Evolutionary conservation across 139 green algal species (phyloP), one percentile per base, ranked within the genome.

Genomic region (Chlamydomonas schloesseri): DNA sequence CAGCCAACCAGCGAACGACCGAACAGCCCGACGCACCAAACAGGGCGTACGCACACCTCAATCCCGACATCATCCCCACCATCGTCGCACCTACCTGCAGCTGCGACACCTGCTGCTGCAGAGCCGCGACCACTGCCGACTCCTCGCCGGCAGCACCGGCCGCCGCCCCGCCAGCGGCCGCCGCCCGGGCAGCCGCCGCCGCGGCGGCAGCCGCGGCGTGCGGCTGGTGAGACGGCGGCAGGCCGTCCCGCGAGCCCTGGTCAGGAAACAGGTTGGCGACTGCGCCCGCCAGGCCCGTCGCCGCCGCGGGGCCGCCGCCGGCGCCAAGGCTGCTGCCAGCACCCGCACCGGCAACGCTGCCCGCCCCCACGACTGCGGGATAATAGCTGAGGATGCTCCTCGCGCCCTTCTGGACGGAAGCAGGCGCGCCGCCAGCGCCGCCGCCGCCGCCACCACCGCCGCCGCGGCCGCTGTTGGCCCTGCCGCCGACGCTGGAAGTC

Each of bases 221-320:
- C n/a, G n/a, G n/a, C n/a, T n/a, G n/a, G n/a, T n/a, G n/a, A n/a
- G n/a, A 50, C 31, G 24, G 15, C 65, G 67, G 36, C 71, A 65
- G n/a, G 33, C 82, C 55, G 37, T 85, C 79, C 21, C 82, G 10
- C 20, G 82, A 87, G 82, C 31, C 65, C 70, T 80, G 65, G 58
- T 87, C 82, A 8, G 24, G 57, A 2, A 67, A 11, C 60, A 67
- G 60, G 42, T 50, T 50, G 6, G 42, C 42, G 6, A 50, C 42
- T 21, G 55, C 65, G 1, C 55, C 11, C 8, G 29, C 15, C 33
- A 50, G 33, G 31, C 31, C 20, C 33, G 58, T 15, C 62, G 29
- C 29, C 78, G 78, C 55, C 24, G 8, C n/a, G n/a, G n/a, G n/a
- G n/a, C 1, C 60, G 0, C 15, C 37, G 18, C 74, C 74, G 33